Conservation (phyloP, 768 basidiomycete species). For the Clathrus columnatus region DNA sequence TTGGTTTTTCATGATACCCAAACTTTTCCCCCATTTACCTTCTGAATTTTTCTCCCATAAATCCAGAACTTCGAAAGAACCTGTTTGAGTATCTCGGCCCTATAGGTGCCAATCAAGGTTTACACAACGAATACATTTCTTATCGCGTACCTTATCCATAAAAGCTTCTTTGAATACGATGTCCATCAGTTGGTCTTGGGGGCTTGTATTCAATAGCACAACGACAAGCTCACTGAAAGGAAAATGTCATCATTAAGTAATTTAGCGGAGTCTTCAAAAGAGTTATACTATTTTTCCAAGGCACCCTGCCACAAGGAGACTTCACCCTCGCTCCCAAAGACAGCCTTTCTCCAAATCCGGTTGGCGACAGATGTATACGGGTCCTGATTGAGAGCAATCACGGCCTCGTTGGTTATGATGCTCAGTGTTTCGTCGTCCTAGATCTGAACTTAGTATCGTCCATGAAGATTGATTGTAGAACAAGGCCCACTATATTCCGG, state of each 20-base stretch:
- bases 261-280: neutral
- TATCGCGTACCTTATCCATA: slow-evolving; percentile 24
- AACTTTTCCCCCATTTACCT: neutral
- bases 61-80: slow-evolving; percentile 19
- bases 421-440: slow-evolving; percentile 12
- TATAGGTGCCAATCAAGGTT: neutral
- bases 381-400: slow-evolving; percentile 20
- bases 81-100: slow-evolving; percentile 4
- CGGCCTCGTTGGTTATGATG: slow-evolving; percentile 18
- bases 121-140: neutral
- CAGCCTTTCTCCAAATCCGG: neutral
- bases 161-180: slow-evolving; percentile 26
- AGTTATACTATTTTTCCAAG: slow-evolving; percentile 23
- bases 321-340: slow-evolving; percentile 10
- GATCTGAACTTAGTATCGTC: neutral
- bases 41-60: slow-evolving; percentile 24
- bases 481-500: slow-evolving; percentile 13
- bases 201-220: slow-evolving; percentile 27
- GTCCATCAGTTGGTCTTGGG: slow-evolving; percentile 20
- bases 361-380: neutral
- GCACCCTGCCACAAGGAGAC: slow-evolving; percentile 27
- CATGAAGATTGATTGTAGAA: neutral
- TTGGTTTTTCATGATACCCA: neutral
- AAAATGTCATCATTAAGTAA: neutral
- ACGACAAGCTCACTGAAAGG: slow-evolving; percentile 21